Conservation (phyloP, 805 yeast species). For the Cyberlindnera xishuangbannaensis region DNA sequence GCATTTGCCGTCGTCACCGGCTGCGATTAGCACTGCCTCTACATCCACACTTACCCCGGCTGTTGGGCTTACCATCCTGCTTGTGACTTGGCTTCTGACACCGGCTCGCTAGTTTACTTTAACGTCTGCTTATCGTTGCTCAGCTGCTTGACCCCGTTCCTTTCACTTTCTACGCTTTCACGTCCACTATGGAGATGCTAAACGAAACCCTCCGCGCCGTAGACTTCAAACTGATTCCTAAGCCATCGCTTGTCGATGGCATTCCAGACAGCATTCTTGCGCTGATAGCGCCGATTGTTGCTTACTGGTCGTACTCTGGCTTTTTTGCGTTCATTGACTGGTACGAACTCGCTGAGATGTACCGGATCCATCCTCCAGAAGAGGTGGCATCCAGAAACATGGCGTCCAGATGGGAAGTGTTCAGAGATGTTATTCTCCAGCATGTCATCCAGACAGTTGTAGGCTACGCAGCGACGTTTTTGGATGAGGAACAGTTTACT, state of each 20-base stretch:
- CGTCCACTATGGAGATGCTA: too few species aligned
- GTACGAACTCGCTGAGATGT: constrained; percentile 68
- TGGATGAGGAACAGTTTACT: constrained; percentile 51
- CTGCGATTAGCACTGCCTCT: too few species aligned
- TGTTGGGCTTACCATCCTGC: too few species aligned
- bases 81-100: too few species aligned
- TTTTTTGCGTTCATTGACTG: constrained; percentile 74
- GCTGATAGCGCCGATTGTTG: constrained; percentile 66
- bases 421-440: constrained; percentile 78
- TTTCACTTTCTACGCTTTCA: too few species aligned
- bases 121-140: too few species aligned
- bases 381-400: constrained; percentile 75
- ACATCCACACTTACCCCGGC: too few species aligned
- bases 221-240: constrained; percentile 16
- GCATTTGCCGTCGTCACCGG: too few species aligned
- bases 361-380: constrained; percentile 88
- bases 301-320: constrained; percentile 76
- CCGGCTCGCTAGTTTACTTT: too few species aligned
- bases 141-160: too few species aligned
- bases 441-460: constrained; percentile 76
- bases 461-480: constrained; percentile 49
- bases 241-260: constrained; percentile 46
- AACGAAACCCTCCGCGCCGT: too few species aligned
- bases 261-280: constrained; percentile 72
- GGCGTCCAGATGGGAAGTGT: constrained; percentile 62